Conservation (phyloP, 768 basidiomycete genomes). For the Kwoniella mangroviensis region DNA sequence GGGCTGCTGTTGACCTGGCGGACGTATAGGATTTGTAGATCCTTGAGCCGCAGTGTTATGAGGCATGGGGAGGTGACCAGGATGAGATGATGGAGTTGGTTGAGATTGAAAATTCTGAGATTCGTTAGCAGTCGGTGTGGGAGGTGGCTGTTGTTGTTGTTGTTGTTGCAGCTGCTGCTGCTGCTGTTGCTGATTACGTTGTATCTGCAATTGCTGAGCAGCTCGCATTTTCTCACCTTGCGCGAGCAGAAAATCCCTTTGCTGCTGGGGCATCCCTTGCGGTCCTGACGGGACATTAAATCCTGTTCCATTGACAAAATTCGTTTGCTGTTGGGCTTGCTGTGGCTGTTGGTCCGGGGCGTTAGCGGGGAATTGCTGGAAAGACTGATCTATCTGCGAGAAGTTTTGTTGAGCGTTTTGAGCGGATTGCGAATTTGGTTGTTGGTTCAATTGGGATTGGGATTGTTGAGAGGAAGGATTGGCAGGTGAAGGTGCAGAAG, state of each 20-base stretch:
- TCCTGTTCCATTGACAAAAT: conserved; percentile 15
- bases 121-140: neutral
- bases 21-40: conserved; percentile 9
- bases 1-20: conserved; percentile 11
- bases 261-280: conserved; percentile 29
- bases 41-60: conserved; percentile 11
- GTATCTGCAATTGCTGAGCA: conserved; percentile 24
- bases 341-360: neutral
- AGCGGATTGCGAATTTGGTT: neutral
- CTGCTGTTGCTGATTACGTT: conserved; percentile 25
- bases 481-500: conserved; percentile 18
- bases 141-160: conserved; percentile 19
- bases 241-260: conserved; percentile 30
- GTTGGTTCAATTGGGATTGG: conserved; percentile 11
- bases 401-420: neutral
- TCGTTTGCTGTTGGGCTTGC: conserved; percentile 1
- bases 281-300: neutral
- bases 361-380: neutral
- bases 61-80: conserved; percentile 15
- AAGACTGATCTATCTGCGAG: neutral
- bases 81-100: neutral
- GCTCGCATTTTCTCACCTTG: conserved; percentile 34
- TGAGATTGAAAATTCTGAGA: neutral
- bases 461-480: conserved; percentile 3
- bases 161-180: conserved; percentile 22